phyloP scores from a whole-genome alignment of 2,329 filamentous ascomycete genomes.

The Diaporthe sp. region DNA sequence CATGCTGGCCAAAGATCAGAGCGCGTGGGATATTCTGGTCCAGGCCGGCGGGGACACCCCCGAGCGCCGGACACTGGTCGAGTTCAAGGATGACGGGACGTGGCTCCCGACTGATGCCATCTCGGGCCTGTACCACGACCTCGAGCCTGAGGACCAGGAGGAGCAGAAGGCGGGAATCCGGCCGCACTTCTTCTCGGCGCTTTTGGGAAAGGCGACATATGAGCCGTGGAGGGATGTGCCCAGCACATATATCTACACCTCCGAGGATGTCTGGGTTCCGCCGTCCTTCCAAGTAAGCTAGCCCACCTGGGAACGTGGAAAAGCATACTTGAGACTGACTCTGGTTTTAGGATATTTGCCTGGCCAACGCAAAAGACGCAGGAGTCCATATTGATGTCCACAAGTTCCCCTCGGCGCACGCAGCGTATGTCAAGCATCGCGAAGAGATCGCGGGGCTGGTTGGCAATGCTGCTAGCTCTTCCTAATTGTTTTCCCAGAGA shows the following conservation, averaged over 20 bases:
- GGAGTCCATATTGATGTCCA: background rate
- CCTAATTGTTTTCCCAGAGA: too few relatives aligned
- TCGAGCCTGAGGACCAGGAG: slow-evolving; percentile 20
- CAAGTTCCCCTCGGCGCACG: background rate
- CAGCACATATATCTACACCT: slow-evolving; percentile 16
- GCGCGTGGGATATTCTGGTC: slow-evolving; percentile 25
- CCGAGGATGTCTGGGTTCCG: slow-evolving; percentile 5
- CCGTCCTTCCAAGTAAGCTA: slow-evolving; percentile 5
- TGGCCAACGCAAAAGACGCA: slow-evolving; percentile 2
- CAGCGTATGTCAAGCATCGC: slow-evolving; percentile 5
- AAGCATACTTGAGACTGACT: background rate
- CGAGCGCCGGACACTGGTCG: slow-evolving; percentile 16
- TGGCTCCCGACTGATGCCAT: slow-evolving; percentile 17
- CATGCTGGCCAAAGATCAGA: slow-evolving; percentile 19
- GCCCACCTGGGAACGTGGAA: background rate
- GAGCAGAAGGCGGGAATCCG: slow-evolving; percentile 1
- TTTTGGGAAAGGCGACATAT: slow-evolving; percentile 19
- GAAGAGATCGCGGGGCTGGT: background rate
- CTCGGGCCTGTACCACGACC: slow-evolving; percentile 17
- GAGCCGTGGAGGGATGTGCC: slow-evolving; percentile 20
- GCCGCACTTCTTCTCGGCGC: background rate
- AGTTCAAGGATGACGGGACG: slow-evolving; percentile 9
- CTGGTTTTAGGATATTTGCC: background rate
- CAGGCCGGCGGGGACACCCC: slow-evolving; percentile 5
- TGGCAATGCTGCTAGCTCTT: too few relatives aligned